phyloP scores from a whole-genome alignment of 1,139 yeast genomes.

The Saccharomyces hybrid region DNA sequence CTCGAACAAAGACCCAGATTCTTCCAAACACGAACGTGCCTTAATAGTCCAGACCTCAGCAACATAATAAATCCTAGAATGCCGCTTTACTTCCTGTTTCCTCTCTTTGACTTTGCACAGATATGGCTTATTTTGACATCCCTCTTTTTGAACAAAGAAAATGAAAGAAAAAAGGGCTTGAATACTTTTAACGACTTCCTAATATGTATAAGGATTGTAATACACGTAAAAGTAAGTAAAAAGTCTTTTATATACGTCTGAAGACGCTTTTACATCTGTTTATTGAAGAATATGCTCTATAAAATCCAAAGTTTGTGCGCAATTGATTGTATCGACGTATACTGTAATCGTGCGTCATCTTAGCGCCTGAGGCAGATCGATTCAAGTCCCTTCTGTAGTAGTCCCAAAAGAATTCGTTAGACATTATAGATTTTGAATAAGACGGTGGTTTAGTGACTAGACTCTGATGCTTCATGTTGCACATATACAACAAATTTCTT shows the following conservation, averaged over 20 bases:
- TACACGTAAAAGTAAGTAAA: not conserved
- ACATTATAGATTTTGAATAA: slow-evolving; percentile 1
- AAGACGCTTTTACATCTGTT: not conserved
- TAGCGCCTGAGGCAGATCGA: slow-evolving; percentile 4
- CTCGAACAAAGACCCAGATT: not conserved
- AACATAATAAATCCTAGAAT: not conserved
- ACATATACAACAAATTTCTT: slow-evolving; percentile 42
- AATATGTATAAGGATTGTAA: not conserved
- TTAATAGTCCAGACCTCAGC: not conserved
- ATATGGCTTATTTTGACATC: not conserved
- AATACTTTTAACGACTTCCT: not conserved
- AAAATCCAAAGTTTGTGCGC: not conserved
- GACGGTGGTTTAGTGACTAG: not conserved
- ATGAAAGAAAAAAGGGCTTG: not conserved
- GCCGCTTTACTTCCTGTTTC: not conserved
- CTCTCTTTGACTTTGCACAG: not conserved
- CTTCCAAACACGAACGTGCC: not conserved
- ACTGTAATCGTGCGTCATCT: not conserved
- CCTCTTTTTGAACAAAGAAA: not conserved
- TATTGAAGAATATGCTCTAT: not conserved
- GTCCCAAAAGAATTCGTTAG: slow-evolving; percentile 23
- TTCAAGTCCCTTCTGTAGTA: slow-evolving; percentile 26
- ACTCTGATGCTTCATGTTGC: slow-evolving; percentile 23
- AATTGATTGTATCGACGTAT: not conserved
- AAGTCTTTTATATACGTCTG: not conserved